Percentiles rank a stretch among this genome's conserved stretches.
Evolutionary conservation across 139 green algal species (phyloP).

Genomic region (Micractinium conductrix): DNA sequence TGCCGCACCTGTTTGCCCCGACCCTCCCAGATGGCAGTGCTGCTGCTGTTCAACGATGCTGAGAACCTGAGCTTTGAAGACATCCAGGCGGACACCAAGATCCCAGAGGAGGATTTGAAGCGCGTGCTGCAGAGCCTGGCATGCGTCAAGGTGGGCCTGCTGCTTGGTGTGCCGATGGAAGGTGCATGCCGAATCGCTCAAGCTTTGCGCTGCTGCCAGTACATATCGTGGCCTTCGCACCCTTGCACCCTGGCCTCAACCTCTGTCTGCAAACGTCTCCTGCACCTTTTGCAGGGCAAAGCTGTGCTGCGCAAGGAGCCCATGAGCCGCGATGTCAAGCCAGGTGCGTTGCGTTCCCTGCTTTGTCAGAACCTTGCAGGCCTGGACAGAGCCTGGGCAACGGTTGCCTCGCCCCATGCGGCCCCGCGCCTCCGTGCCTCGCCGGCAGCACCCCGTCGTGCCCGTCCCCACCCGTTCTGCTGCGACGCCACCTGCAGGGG

Average conservation of each 20-base stretch:
- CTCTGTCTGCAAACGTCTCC: neutral
- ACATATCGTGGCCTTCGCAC: too few species aligned
- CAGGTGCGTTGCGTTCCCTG: too few species aligned
- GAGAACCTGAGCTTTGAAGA: constrained; percentile 66
- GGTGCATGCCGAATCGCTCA: too few species aligned
- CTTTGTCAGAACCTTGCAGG: too few species aligned
- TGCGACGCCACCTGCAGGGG: too few species aligned
- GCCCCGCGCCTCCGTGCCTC: too few species aligned
- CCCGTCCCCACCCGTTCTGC: too few species aligned
- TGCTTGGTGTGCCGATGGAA: neutral
- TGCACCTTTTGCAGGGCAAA: constrained; percentile 65
- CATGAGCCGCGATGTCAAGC: constrained; percentile 84
- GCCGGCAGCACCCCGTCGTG: too few species aligned
- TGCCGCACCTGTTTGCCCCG: neutral
- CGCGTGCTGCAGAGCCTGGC: constrained; percentile 89
- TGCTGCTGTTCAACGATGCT: constrained; percentile 96
- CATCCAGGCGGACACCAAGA: constrained; percentile 76
- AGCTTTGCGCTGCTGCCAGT: neutral
- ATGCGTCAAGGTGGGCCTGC: constrained; percentile 76
- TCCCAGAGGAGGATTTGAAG: constrained; percentile 87
- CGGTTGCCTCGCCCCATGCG: too few species aligned
- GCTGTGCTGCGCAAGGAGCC: constrained; percentile 94
- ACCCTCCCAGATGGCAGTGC: constrained; percentile 74
- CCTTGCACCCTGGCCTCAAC: too few species aligned
- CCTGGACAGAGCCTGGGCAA: too few species aligned